Base-by-base conservation (phyloP, 176 grass and related monocot species). In the Triticum urartu region DNA sequence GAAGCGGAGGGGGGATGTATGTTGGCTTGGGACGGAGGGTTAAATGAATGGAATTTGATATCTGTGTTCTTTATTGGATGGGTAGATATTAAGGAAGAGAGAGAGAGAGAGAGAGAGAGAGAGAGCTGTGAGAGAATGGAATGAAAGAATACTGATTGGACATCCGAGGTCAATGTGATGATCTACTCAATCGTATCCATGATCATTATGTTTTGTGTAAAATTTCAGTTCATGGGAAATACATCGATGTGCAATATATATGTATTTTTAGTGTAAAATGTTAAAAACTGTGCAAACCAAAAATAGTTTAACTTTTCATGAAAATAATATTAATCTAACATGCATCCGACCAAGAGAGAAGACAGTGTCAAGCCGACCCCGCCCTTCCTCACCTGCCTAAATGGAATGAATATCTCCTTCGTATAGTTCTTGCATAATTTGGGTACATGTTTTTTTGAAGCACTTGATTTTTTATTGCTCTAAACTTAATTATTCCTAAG, bases 51-150 rank as follows among this genome's bases (percentile, higher is more conserved):
- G 87, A 81, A 80, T 84, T 81, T 89, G 71, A 59, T 79, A 80
- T 76, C 56, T 58, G 79, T 86, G 89, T 86, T 89, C 79, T 88
- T 81, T 74, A 86, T 88, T 84, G 79, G 86, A 84, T 50, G 35
- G 68, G 80, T 64, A 84, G 70, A 32, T 17, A 90, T 84, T 65
- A 68, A 86, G 62, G 20, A 42, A 66, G 72, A 28, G 26, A 28
- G 26, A 28, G 26, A 47, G 43, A 47, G 85, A 56, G 54, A 58
- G 54, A 58, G 54, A 56, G 52, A 15, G 39, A 38, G 36, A 38
- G 36, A 38, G 36, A 38, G 48, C 12, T 45, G 43, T 1, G 47
- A 54, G 50, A 6, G 50, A 86, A 67, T 77, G 78, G 84, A 81
- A 84, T 63, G 83, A 79, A 61, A 60, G 34, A 20, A 88, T 40